Evolutionary conservation across 2,329 filamentous ascomycete species (phyloP).

Genomic region (Xylariaceae sp.): DNA sequence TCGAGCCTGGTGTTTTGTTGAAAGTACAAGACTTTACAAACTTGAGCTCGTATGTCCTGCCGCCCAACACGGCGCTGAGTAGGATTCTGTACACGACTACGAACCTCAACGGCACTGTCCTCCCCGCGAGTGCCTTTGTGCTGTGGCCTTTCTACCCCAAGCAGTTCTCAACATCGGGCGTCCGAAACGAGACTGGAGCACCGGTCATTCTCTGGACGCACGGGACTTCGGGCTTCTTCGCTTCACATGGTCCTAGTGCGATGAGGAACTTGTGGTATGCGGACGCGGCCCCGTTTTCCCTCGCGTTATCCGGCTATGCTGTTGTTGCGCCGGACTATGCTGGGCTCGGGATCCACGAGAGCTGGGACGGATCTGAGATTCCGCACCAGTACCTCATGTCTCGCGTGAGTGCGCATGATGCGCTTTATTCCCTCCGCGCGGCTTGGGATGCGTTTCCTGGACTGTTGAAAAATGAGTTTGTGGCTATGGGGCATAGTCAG

Average conservation of each 20-base stretch:
- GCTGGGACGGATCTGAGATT: conserved; percentile 32
- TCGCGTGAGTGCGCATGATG: conserved; percentile 38
- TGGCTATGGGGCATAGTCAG: conserved; percentile 25
- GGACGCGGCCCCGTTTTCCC: conserved; percentile 34
- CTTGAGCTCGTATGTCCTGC: conserved; percentile 35
- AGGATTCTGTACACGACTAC: conserved; percentile 46
- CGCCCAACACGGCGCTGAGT: conserved; percentile 41
- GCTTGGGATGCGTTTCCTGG: conserved; percentile 38
- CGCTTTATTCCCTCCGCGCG: conserved; percentile 40
- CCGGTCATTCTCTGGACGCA: conserved; percentile 40
- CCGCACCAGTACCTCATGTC: conserved; percentile 38
- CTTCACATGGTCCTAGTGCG: conserved; percentile 38
- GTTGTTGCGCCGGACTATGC: conserved; percentile 44
- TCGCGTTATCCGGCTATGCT: conserved; percentile 40
- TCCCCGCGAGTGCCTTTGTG: conserved; percentile 47
- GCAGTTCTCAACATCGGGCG: background rate
- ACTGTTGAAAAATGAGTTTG: conserved; percentile 33
- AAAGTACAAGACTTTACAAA: conserved; percentile 38
- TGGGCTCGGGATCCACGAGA: conserved; percentile 37
- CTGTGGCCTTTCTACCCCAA: conserved; percentile 42
- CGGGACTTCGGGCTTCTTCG: conserved; percentile 40
- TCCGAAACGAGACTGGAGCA: conserved; percentile 18
- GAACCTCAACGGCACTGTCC: conserved; percentile 39
- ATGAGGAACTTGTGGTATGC: conserved; percentile 39
- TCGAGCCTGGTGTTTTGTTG: conserved; percentile 35